Base-by-base conservation (phyloP, 2,329 filamentous ascomycete species). In the Cladobotryum mycophilum region DNA sequence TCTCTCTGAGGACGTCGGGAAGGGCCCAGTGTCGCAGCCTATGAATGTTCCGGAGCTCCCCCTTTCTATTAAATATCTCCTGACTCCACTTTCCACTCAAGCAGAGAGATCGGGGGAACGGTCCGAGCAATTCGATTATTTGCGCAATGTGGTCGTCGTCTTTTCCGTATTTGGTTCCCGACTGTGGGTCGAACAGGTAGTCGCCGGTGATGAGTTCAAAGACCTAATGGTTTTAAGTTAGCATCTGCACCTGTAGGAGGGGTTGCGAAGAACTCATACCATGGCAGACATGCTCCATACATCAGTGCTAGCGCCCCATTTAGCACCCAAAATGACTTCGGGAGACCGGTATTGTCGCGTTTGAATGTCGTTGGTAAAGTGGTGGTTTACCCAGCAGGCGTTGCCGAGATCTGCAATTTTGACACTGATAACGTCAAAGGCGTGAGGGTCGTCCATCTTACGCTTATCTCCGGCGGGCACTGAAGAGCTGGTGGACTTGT, bases 241-340 rank as follows among this genome's bases (percentile, higher is more conserved):
- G 62, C 33, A 62, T 55, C 35, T 3, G 4, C 14, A 30, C 25
- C 25, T 30, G 9, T 5, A 6, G 25, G 6, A 20, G 20, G 20
- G 20, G 20, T 20, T 20, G 25, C 25, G 6, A 7, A 11, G 22
- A 11, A 18, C 45, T 65, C 82, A 62, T 78, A 97, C 93, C 93
- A 99, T 99, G 59, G 88, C 88, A 53, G 93, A 91, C 93, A 99
- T 99, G 71, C 92, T 97, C 93, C 93, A 99, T 7, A 97, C 88
- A 70, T 99, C 93, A 2, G 93, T 97, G 66, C 92, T 97, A n/a
- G 93, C 93, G 59, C 93, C 93, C 93, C 93, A 99, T 75, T 97
- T 97, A 3, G 90, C 84, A 37, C 93, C 93, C 17, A 99, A 75
- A 54, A 99, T 97, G 51, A 99, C 93, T 70, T 99, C 93, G 1